A percentile compares a stretch with the other conserved stretches of the same genome.
phyloP scores from a whole-genome alignment of 2,329 filamentous ascomycete species.

The Monascus ruber region DNA sequence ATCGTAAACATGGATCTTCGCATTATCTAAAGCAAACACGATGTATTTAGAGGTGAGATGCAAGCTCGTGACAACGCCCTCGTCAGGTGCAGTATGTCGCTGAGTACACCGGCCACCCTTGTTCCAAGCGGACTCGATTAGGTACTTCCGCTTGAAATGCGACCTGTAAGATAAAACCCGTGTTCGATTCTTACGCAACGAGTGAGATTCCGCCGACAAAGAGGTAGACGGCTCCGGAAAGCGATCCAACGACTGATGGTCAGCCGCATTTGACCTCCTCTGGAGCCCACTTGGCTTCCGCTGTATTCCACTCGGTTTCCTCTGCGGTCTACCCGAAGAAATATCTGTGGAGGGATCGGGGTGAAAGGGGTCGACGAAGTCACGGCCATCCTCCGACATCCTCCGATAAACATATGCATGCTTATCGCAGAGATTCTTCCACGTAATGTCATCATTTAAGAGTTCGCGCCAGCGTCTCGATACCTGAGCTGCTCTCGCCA shows the following conservation, averaged over 20 bases:
- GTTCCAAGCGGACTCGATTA: constrained; percentile 95
- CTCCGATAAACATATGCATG: constrained; percentile 82
- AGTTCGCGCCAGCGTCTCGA: constrained; percentile 88
- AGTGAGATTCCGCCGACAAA: constrained; percentile 21
- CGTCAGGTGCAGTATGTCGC: constrained; percentile 87
- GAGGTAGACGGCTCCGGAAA: constrained; percentile 36
- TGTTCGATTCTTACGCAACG: constrained; percentile 37
- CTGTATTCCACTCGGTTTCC: neutral
- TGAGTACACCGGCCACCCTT: constrained; percentile 76
- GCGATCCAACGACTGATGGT: constrained; percentile 33
- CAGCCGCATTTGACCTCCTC: constrained; percentile 14
- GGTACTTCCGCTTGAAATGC: constrained; percentile 94
- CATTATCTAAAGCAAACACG: constrained; percentile 92
- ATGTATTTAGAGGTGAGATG: constrained; percentile 95
- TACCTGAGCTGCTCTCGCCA: constrained; percentile 91
- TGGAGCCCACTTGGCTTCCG: constrained; percentile 12
- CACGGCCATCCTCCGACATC: constrained; percentile 36
- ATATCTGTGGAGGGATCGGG: constrained; percentile 13
- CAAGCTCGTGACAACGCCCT: constrained; percentile 89
- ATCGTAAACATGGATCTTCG: constrained; percentile 96
- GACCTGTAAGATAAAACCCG: constrained; percentile 80
- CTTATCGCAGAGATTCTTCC: constrained; percentile 94
- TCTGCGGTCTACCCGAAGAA: constrained; percentile 4
- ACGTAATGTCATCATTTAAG: constrained; percentile 91
- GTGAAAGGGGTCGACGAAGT: constrained; percentile 25